Percentiles rank a stretch among this genome's conserved stretches.
These are phyloP conservation scores for Capillidium heterosporum DNA, from an alignment of 371 early-diverging fungal genomes.

Conservation along the genomic window DNA sequence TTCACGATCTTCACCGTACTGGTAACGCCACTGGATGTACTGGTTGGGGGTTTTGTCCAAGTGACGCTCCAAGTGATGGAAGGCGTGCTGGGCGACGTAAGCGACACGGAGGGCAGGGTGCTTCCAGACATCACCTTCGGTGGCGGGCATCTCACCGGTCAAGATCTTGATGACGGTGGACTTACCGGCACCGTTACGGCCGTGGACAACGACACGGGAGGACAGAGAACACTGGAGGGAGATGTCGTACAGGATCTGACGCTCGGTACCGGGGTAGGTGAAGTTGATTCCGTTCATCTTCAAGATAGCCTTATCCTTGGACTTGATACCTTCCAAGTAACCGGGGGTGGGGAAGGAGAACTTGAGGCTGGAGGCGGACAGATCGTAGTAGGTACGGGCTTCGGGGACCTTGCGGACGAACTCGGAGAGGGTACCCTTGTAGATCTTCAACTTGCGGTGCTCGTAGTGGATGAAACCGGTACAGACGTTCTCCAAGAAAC, in stretches of 20 bases:
- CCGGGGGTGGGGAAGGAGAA: conserved; percentile 56
- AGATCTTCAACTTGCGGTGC: conserved; percentile 51
- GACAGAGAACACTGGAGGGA: conserved; percentile 38
- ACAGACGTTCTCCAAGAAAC: conserved; percentile 73
- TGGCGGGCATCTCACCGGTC: conserved; percentile 49
- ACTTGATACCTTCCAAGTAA: conserved; percentile 49
- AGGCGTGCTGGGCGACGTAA: conserved; percentile 65
- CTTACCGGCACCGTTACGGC: conserved; percentile 42
- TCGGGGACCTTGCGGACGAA: conserved; percentile 62
- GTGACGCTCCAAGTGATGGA: conserved; percentile 55
- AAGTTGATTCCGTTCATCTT: conserved; percentile 40
- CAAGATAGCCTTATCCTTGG: conserved; percentile 46
- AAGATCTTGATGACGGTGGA: conserved; percentile 69
- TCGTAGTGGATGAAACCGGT: conserved; percentile 71
- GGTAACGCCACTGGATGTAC: conserved; percentile 52
- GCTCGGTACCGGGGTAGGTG: conserved; percentile 40
- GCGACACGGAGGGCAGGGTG: conserved; percentile 50
- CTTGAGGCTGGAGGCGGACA: conserved; percentile 28
- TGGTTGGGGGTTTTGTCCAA: conserved; percentile 43
- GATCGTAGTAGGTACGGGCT: conserved; percentile 53
- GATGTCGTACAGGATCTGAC: conserved; percentile 29
- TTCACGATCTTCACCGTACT: conserved; percentile 46
- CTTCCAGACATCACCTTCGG: conserved; percentile 44
- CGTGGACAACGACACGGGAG: conserved; percentile 50
- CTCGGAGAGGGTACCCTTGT: conserved; percentile 65